Evolutionary conservation across 1,139 yeast species (phyloP).

Genomic region (Wickerhamiella pararugosa): DNA sequence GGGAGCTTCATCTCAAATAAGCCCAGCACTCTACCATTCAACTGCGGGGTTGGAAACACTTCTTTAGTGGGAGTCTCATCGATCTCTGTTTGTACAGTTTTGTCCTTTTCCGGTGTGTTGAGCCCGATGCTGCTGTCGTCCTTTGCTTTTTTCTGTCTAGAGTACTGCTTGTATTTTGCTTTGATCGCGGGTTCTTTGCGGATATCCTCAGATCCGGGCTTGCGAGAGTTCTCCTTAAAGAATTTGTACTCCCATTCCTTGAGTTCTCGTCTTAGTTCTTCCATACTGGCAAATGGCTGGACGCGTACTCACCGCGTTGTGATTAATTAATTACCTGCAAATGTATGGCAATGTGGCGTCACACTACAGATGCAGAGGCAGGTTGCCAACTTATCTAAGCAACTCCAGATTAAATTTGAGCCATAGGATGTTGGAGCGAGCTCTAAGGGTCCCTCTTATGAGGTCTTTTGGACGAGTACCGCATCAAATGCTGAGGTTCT

Average conservation of each 20-base stretch:
- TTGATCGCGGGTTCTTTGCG: neutral
- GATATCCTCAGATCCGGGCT: slow-evolving; percentile 43
- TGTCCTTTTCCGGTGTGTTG: neutral
- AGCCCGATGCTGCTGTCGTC: neutral
- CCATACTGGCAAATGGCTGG: too few relatives aligned
- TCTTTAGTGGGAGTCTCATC: slow-evolving; percentile 19
- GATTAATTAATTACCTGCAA: too few relatives aligned
- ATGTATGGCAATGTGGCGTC: too few relatives aligned
- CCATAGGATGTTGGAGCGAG: too few relatives aligned
- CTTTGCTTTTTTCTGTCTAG: slow-evolving; percentile 19
- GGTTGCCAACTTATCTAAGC: too few relatives aligned
- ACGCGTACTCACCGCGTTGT: too few relatives aligned
- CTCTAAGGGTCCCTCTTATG: too few relatives aligned
- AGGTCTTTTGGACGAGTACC: too few relatives aligned
- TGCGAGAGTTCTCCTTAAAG: slow-evolving; percentile 29
- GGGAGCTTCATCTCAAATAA: slow-evolving; percentile 37
- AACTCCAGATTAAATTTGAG: too few relatives aligned
- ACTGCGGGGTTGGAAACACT: slow-evolving; percentile 66
- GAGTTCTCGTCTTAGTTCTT: slow-evolving; percentile 27
- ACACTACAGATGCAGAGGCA: too few relatives aligned
- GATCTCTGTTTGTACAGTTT: neutral
- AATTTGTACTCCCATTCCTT: slow-evolving; percentile 52
- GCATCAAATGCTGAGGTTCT: neutral
- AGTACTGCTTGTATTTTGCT: slow-evolving; percentile 32
- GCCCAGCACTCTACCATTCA: slow-evolving; percentile 53